Conservation (phyloP, 179 eudicot species). For the Heliamphora pulchella region DNA sequence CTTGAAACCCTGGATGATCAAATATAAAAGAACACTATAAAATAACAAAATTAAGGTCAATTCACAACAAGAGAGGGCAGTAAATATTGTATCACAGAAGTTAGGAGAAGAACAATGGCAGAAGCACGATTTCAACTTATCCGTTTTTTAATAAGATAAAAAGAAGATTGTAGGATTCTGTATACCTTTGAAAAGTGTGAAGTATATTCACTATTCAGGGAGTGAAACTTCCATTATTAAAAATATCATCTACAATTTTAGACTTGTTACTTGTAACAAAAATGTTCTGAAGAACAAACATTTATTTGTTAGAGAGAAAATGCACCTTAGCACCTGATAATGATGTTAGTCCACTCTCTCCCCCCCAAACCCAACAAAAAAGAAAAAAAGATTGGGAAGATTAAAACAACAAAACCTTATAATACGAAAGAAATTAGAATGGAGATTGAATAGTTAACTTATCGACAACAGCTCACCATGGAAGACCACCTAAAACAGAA, state of each 20-base stretch:
- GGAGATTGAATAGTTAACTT: background rate
- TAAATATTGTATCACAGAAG: background rate
- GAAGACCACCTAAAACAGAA: slow-evolving; percentile 1
- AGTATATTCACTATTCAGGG: no score
- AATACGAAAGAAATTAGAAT: background rate
- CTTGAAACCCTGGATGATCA: slow-evolving; percentile 53
- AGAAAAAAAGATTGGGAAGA: no score
- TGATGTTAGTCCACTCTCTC: background rate
- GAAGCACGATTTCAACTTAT: background rate
- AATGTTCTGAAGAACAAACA: background rate
- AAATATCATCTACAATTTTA: background rate
- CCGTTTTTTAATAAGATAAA: background rate
- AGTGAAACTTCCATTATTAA: background rate
- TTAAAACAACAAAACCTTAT: background rate
- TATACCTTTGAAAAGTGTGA: background rate
- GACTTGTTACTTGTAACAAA: background rate
- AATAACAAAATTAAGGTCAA: background rate
- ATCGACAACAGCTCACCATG: background rate
- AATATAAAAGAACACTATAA: background rate
- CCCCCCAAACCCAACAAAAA: no score
- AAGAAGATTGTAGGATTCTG: background rate
- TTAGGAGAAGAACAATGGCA: background rate
- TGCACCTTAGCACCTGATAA: background rate
- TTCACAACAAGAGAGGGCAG: background rate
- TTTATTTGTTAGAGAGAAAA: background rate